A percentile compares a stretch with the other conserved stretches of the same genome.
Conservation (phyloP, 495 filamentous ascomycete genomes). For the Xylaria sp. region DNA sequence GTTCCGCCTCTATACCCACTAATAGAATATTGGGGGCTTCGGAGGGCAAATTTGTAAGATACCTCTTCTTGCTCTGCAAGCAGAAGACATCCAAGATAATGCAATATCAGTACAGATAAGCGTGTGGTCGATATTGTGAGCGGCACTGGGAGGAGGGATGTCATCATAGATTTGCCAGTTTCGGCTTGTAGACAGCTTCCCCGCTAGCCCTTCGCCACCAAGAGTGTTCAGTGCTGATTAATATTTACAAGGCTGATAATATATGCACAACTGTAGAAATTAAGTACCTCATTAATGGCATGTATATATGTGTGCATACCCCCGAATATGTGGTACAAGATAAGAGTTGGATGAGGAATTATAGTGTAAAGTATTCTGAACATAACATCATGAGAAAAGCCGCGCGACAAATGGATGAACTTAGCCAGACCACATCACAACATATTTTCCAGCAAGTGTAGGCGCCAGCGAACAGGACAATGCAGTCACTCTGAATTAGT, state of each 20-base stretch:
- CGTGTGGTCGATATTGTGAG: background rate
- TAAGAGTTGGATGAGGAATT: background rate
- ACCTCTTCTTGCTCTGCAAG: background rate
- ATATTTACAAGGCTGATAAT: background rate
- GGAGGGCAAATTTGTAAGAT: background rate
- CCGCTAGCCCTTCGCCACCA: background rate
- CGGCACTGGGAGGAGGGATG: background rate
- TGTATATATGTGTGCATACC: background rate
- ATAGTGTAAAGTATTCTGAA: background rate
- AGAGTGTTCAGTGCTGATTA: background rate
- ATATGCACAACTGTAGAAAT: background rate
- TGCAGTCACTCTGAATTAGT: background rate
- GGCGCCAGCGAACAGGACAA: background rate
- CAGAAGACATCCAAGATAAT: conserved; percentile 9
- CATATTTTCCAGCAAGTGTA: background rate
- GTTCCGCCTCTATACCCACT: background rate
- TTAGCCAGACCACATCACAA: background rate
- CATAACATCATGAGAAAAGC: background rate
- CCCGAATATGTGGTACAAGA: no score
- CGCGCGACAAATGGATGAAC: background rate
- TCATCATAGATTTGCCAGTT: background rate
- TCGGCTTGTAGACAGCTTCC: background rate
- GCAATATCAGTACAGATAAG: background rate
- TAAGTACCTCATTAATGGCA: background rate
- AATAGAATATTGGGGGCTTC: background rate